Conservation (phyloP, 2,329 filamentous ascomycete species). For the Pleurostoma richardsiae region DNA sequence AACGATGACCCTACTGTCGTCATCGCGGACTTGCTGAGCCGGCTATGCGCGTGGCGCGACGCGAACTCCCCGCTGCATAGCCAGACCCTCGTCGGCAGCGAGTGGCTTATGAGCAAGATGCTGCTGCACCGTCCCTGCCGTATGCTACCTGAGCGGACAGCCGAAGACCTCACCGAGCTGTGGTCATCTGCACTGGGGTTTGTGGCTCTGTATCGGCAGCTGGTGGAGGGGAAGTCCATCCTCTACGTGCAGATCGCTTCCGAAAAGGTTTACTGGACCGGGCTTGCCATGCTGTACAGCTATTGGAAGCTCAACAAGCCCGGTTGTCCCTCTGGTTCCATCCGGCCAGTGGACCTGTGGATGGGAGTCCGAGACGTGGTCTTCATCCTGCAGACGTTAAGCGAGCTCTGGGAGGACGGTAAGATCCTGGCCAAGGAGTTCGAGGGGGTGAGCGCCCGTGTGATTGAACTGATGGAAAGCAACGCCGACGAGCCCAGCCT, state of each 20-base stretch:
- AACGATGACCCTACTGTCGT: not conserved
- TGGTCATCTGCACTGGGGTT: conserved; percentile 13
- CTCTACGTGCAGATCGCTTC: conserved; percentile 18
- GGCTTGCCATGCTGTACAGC: conserved; percentile 13
- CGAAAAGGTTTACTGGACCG: conserved; percentile 18
- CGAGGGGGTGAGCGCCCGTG: conserved; percentile 8
- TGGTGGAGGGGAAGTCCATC: conserved; percentile 15
- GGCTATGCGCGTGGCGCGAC: conserved; percentile 8
- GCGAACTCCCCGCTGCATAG: conserved; percentile 10
- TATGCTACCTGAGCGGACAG: conserved; percentile 9
- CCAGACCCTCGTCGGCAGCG: conserved; percentile 14
- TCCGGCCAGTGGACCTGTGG: conserved; percentile 11
- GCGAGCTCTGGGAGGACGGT: conserved; percentile 17
- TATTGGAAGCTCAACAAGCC: conserved; percentile 12
- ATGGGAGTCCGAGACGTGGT: conserved; percentile 14
- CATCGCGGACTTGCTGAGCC: conserved; percentile 2
- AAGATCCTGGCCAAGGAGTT: conserved; percentile 10
- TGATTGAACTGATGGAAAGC: conserved; percentile 9
- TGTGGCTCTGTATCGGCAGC: conserved; percentile 11
- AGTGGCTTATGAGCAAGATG: conserved; percentile 16
- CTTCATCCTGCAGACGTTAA: conserved; percentile 13
- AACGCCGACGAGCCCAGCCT: not conserved
- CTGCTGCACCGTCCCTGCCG: conserved; percentile 13
- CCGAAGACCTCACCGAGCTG: conserved; percentile 9
- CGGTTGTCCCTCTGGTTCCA: not conserved